Conservation (phyloP, 495 filamentous ascomycete genomes). For the Penicillium cinerascens region DNA sequence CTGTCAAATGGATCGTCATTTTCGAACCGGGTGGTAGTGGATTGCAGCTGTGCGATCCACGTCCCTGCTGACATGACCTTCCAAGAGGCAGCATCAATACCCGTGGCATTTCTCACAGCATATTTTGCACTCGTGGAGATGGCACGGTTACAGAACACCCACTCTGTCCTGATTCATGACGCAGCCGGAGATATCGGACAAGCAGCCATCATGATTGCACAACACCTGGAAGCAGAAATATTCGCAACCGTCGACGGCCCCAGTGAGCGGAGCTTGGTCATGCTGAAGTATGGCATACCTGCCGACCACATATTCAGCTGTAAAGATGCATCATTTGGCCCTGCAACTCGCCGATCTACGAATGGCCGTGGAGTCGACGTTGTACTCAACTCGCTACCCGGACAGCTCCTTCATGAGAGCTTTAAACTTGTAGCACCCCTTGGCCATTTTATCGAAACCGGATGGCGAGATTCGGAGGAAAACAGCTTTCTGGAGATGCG, state of each 20-base stretch:
- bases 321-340: constrained; percentile 38
- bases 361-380: constrained; percentile 52
- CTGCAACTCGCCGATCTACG: constrained; percentile 37
- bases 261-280: constrained; percentile 51
- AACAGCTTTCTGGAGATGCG: constrained; percentile 20
- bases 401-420: constrained; percentile 34
- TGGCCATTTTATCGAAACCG: constrained; percentile 52
- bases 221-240: constrained; percentile 55
- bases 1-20: neutral
- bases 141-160: neutral
- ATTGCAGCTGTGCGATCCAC: neutral
- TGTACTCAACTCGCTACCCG: constrained; percentile 49
- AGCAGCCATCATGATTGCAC: constrained; percentile 55
- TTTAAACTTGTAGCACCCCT: constrained; percentile 43
- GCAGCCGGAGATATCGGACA: constrained; percentile 59
- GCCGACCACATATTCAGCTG: constrained; percentile 55
- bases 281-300: constrained; percentile 45
- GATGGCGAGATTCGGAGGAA: constrained; percentile 35
- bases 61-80: neutral
- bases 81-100: constrained; percentile 5
- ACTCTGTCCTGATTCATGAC: constrained; percentile 52
- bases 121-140: neutral
- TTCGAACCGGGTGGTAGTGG: neutral
- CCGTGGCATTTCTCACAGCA: constrained; percentile 3
- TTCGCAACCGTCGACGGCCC: constrained; percentile 53